A percentile compares a stretch with the other conserved stretches of the same genome.
phyloP scores from a whole-genome alignment of 106 monocot genomes.

The Dendrobium officinale region DNA sequence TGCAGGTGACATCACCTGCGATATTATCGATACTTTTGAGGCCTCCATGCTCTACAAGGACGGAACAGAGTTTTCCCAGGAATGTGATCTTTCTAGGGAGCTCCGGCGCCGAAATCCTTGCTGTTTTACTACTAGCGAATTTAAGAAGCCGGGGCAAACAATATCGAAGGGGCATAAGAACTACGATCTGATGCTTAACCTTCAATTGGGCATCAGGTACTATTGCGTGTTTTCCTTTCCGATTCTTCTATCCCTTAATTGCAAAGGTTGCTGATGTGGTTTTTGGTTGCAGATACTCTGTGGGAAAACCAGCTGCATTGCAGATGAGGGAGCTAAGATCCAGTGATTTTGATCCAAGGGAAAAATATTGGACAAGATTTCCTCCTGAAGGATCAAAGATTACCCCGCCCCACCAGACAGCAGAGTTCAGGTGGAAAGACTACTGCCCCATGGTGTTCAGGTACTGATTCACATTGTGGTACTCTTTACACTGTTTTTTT shows the following conservation, averaged over 20 bases:
- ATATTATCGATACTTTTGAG: slow-evolving; percentile 61
- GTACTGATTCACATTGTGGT: slow-evolving; percentile 17
- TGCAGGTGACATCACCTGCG: slow-evolving; percentile 78
- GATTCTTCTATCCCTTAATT: background rate
- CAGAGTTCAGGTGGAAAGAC: slow-evolving; percentile 89
- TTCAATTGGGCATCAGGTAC: slow-evolving; percentile 64
- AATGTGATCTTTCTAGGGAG: background rate
- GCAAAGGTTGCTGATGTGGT: background rate
- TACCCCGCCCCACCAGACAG: slow-evolving; percentile 74
- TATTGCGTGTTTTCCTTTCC: background rate
- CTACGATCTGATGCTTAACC: slow-evolving; percentile 77
- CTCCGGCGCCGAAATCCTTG: slow-evolving; percentile 23
- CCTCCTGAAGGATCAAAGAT: slow-evolving; percentile 83
- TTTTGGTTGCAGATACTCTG: slow-evolving; percentile 45
- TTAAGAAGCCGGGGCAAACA: slow-evolving; percentile 57
- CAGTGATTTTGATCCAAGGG: slow-evolving; percentile 70
- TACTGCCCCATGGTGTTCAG: slow-evolving; percentile 90
- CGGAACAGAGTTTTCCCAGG: slow-evolving; percentile 1
- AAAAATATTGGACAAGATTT: slow-evolving; percentile 91
- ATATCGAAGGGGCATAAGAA: slow-evolving; percentile 81
- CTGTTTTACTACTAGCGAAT: slow-evolving; percentile 29
- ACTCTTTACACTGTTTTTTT: background rate
- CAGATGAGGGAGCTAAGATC: slow-evolving; percentile 46
- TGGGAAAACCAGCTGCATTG: slow-evolving; percentile 47
- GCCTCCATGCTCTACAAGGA: slow-evolving; percentile 46